phyloP scores from a whole-genome alignment of 108 stramenopile species.

The Nitzschia putrida region DNA sequence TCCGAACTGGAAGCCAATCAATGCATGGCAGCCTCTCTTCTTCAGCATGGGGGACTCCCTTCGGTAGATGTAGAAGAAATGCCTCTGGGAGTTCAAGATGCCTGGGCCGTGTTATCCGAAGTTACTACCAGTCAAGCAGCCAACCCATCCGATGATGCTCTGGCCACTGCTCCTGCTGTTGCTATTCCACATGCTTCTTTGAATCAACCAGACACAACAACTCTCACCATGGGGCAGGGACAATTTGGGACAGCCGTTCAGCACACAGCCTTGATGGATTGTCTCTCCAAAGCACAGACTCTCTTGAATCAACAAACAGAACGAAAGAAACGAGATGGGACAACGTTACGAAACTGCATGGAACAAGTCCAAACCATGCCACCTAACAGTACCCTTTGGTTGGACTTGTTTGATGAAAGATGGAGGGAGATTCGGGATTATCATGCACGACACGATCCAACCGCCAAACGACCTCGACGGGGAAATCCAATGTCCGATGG shows the following conservation, averaged over 20 bases:
- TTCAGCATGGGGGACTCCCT: constrained; percentile 17
- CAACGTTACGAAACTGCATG: constrained; percentile 13
- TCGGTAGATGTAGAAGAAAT: constrained; percentile 39
- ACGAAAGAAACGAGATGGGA: constrained; percentile 26
- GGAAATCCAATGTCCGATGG: constrained; percentile 81
- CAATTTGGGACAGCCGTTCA: constrained; percentile 61
- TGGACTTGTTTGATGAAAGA: constrained; percentile 61
- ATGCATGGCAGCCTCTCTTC: constrained; percentile 59
- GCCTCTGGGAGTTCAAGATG: constrained; percentile 74
- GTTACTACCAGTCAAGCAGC: constrained; percentile 6
- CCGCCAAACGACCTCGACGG: constrained; percentile 52
- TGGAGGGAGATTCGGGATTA: constrained; percentile 67
- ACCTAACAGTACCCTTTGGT: constrained; percentile 29
- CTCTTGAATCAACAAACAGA: constrained; percentile 39
- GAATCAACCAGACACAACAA: constrained; percentile 20
- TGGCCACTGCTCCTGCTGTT: neutral
- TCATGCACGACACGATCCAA: constrained; percentile 56
- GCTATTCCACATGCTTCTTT: constrained; percentile 1
- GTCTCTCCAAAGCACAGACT: constrained; percentile 40
- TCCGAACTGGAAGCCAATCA: constrained; percentile 70
- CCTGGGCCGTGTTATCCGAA: constrained; percentile 54
- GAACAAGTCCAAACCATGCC: constrained; percentile 26
- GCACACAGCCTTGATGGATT: constrained; percentile 39
- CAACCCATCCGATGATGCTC: constrained; percentile 15
- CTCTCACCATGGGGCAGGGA: constrained; percentile 53